phyloP scores from a whole-genome alignment of 441 rosid genomes.

The Pelargonium australe region DNA sequence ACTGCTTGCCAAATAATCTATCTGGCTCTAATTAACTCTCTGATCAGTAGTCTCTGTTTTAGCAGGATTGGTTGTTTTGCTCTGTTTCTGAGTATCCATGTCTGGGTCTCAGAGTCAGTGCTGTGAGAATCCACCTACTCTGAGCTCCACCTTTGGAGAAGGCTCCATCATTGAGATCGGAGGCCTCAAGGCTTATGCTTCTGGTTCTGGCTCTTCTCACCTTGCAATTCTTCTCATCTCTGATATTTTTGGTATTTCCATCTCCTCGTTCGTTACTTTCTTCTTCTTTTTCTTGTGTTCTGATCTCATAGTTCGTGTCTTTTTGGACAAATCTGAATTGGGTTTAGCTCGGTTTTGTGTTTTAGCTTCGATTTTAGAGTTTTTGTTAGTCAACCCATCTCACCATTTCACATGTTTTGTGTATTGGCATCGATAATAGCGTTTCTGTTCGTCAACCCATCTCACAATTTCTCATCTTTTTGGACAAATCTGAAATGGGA shows the following conservation, averaged over 20 bases:
- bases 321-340: neutral
- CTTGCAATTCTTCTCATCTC: constrained; percentile 40
- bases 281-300: neutral
- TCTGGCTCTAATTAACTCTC: too few relatives aligned
- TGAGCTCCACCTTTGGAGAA: constrained; percentile 32
- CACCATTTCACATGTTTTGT: too few relatives aligned
- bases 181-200: constrained; percentile 47
- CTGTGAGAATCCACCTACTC: constrained; percentile 51
- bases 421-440: too few relatives aligned
- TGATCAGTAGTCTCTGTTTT: too few relatives aligned
- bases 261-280: neutral
- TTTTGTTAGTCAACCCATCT: neutral
- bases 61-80: too few relatives aligned
- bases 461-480: too few relatives aligned
- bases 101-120: constrained; percentile 40
- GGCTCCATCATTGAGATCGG: constrained; percentile 48
- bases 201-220: constrained; percentile 47
- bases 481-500: too few relatives aligned
- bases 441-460: too few relatives aligned
- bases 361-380: neutral
- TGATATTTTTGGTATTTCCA: constrained; percentile 46
- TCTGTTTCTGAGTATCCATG: constrained; percentile 22
- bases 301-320: neutral
- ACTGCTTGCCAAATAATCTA: too few relatives aligned
- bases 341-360: neutral